These are phyloP conservation scores for Annulohypoxylon moriforme DNA, from an alignment of 495 filamentous ascomycete species.

Conservation along the genomic window DNA sequence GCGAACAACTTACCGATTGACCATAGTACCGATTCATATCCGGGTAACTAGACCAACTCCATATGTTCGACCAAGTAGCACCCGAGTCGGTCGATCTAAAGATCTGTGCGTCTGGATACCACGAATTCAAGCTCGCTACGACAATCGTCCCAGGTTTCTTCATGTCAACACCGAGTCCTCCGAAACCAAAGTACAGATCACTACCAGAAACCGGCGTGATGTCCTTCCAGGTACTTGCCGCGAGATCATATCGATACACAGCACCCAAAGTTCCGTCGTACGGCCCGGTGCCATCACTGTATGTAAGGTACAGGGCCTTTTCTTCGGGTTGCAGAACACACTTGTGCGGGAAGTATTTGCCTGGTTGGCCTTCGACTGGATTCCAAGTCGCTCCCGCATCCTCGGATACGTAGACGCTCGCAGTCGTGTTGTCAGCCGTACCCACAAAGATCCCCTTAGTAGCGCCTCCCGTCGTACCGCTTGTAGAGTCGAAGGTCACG, in stretches of 20 bases:
- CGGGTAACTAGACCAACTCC: constrained; percentile 64
- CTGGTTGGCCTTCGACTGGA: constrained; percentile 61
- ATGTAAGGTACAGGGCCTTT: constrained; percentile 67
- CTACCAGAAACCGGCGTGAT: constrained; percentile 62
- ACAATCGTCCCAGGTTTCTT: constrained; percentile 66
- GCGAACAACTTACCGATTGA: constrained; percentile 50
- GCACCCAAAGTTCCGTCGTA: constrained; percentile 65
- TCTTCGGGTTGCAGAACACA: constrained; percentile 63
- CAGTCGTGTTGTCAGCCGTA: constrained; percentile 62
- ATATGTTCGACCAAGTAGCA: constrained; percentile 62
- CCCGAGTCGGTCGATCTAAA: constrained; percentile 66
- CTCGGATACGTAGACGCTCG: constrained; percentile 65
- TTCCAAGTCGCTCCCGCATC: constrained; percentile 66
- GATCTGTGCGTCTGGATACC: constrained; percentile 69
- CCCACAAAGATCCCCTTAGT: constrained; percentile 71
- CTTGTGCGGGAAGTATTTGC: constrained; percentile 66
- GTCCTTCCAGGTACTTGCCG: constrained; percentile 62
- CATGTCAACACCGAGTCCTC: constrained; percentile 66
- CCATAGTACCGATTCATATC: constrained; percentile 58
- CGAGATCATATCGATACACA: constrained; percentile 65
- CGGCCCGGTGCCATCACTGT: constrained; percentile 65
- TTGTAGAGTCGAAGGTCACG: constrained; percentile 68
- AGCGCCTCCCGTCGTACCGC: constrained; percentile 54
- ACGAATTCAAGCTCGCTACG: constrained; percentile 66
- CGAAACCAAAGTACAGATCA: constrained; percentile 64